These are phyloP conservation scores for Fonsecaea pedrosoi DNA, from an alignment of 2,329 filamentous ascomycete genomes.

Conservation along the genomic window DNA sequence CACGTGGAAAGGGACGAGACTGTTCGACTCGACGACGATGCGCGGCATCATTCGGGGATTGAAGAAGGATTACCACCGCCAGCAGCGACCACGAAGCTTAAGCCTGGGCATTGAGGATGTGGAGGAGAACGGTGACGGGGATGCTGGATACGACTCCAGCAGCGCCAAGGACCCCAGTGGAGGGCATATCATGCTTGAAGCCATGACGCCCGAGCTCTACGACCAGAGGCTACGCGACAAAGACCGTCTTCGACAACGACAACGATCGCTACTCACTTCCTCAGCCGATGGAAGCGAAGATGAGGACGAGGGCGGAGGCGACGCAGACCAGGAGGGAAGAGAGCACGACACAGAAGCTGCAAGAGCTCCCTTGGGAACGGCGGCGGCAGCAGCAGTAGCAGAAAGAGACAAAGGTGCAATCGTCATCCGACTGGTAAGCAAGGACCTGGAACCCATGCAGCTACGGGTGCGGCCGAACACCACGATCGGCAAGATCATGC, in stretches of 20 bases:
- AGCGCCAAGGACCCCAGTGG: slow-evolving; percentile 54
- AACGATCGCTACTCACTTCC: slow-evolving; percentile 44
- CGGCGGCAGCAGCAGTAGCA: slow-evolving; percentile 35
- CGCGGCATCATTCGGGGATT: slow-evolving; percentile 63
- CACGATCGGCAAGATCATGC: slow-evolving; percentile 66
- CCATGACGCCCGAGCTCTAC: slow-evolving; percentile 73
- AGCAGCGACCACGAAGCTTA: not conserved
- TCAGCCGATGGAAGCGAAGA: not conserved
- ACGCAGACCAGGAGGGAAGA: not conserved
- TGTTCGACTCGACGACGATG: slow-evolving; percentile 80
- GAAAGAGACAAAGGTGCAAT: slow-evolving; percentile 45
- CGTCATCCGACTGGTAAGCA: slow-evolving; percentile 60
- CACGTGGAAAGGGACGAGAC: slow-evolving; percentile 74
- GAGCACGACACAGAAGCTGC: not conserved
- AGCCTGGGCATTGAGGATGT: slow-evolving; percentile 53
- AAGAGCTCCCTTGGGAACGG: slow-evolving; percentile 27
- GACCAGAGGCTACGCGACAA: slow-evolving; percentile 58
- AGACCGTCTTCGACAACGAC: slow-evolving; percentile 52
- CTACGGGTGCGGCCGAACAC: slow-evolving; percentile 58
- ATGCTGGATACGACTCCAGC: slow-evolving; percentile 34
- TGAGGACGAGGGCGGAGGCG: slow-evolving; percentile 7
- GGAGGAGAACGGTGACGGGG: slow-evolving; percentile 46
- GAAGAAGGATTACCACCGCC: slow-evolving; percentile 28
- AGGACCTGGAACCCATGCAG: slow-evolving; percentile 56
- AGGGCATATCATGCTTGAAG: slow-evolving; percentile 73